Evolutionary conservation across 1,284 basidiomycete species (phyloP).

Genomic region (Termitomyces sp.): DNA sequence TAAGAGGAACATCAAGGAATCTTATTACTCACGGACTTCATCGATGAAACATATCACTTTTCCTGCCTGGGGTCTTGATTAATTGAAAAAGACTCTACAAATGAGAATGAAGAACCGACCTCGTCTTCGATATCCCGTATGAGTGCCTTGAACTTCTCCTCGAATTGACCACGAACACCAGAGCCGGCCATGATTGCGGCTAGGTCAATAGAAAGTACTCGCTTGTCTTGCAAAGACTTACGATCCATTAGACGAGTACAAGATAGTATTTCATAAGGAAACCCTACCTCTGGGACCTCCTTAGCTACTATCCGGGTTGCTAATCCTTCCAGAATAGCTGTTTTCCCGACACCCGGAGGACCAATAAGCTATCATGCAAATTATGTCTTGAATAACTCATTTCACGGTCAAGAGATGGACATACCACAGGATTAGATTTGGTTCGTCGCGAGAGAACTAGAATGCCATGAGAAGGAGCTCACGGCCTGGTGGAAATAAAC

Average conservation of each 20-base stretch:
- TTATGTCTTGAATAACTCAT: neutral
- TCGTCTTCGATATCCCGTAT: conserved; percentile 86
- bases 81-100: neutral
- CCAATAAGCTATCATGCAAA: conserved; percentile 56
- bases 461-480: conserved; percentile 12
- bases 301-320: conserved; percentile 85
- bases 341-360: conserved; percentile 85
- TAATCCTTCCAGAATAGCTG: conserved; percentile 88
- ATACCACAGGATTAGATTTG: conserved; percentile 84
- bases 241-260: neutral
- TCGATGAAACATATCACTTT: conserved; percentile 87
- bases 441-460: conserved; percentile 74
- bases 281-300: conserved; percentile 84
- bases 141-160: conserved; percentile 87
- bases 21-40: conserved; percentile 71
- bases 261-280: neutral
- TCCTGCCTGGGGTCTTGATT: conserved; percentile 40
- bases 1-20: neutral
- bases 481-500: conserved; percentile 17
- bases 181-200: conserved; percentile 82
- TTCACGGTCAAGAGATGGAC: conserved; percentile 17
- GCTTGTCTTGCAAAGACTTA: conserved; percentile 77
- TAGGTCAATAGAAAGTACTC: conserved; percentile 79
- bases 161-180: conserved; percentile 86
- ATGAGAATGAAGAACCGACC: conserved; percentile 32